phyloP scores from a whole-genome alignment of 2,329 filamentous ascomycete genomes.

The Atkinsonella hypoxylon region DNA sequence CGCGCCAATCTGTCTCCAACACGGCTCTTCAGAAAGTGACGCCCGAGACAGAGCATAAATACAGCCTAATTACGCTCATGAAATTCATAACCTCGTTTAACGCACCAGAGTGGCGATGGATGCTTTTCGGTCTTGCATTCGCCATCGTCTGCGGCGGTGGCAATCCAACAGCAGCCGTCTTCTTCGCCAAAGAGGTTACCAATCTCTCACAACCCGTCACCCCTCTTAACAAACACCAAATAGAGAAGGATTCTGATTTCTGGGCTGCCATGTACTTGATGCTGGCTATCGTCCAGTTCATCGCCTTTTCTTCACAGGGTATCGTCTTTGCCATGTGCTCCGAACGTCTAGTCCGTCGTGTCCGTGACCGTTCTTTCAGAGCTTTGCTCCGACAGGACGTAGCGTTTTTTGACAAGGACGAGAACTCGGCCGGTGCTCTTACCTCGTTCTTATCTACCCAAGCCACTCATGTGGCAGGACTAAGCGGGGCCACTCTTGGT shows the following conservation, averaged over 20 bases:
- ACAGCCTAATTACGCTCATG: slow-evolving; percentile 64
- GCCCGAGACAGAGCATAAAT: slow-evolving; percentile 39
- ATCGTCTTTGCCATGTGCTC: slow-evolving; percentile 72
- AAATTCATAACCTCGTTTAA: slow-evolving; percentile 76
- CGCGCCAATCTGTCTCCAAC: slow-evolving; percentile 55
- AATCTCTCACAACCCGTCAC: slow-evolving; percentile 47
- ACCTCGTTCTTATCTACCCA: slow-evolving; percentile 84
- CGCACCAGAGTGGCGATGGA: slow-evolving; percentile 53
- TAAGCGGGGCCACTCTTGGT: slow-evolving; percentile 78
- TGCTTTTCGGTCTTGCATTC: slow-evolving; percentile 63
- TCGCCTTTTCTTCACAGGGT: slow-evolving; percentile 58
- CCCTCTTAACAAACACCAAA: slow-evolving; percentile 34
- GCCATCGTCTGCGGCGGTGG: slow-evolving; percentile 69
- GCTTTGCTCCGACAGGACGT: slow-evolving; percentile 88
- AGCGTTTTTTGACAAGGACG: slow-evolving; percentile 76
- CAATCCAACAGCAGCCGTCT: slow-evolving; percentile 56
- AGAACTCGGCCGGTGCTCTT: slow-evolving; percentile 79
- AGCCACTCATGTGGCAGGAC: slow-evolving; percentile 76
- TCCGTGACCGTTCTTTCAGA: slow-evolving; percentile 72
- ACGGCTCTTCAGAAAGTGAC: slow-evolving; percentile 48
- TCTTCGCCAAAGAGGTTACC: slow-evolving; percentile 82
- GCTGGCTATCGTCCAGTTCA: slow-evolving; percentile 61
- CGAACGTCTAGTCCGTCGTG: slow-evolving; percentile 73
- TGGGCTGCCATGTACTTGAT: slow-evolving; percentile 86
- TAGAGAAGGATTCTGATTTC: slow-evolving; percentile 65